Evolutionary conservation across 306 rosid genomes (phyloP).

Genomic region (Castanea sativa): DNA sequence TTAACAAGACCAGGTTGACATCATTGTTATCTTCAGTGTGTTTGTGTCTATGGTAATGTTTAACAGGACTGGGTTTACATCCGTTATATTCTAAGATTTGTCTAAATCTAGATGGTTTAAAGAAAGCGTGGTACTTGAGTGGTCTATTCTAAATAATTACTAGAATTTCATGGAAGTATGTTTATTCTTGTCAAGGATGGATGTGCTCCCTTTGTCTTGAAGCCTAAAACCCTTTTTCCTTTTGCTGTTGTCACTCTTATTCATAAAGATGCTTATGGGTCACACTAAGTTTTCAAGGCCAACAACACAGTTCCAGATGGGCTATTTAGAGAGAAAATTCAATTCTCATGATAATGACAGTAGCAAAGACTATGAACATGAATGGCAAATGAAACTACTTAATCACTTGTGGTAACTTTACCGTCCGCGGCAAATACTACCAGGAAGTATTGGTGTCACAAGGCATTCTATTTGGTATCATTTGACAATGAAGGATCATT

Average conservation of each 20-base stretch:
- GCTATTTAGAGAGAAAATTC: background rate
- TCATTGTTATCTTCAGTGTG: too few species aligned
- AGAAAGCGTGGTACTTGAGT: background rate
- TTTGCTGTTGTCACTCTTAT: background rate
- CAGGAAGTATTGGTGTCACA: too few species aligned
- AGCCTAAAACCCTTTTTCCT: conserved; percentile 18
- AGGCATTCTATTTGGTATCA: too few species aligned
- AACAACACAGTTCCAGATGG: background rate
- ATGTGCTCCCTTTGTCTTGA: conserved; percentile 18
- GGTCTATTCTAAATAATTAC: background rate
- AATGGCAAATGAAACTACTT: too few species aligned
- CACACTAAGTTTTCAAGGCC: conserved; percentile 6
- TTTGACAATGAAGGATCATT: too few species aligned
- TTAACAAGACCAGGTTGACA: background rate
- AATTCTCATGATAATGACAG: background rate
- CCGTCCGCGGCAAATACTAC: background rate
- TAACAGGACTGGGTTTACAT: background rate
- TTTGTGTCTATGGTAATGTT: background rate
- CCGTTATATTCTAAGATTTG: background rate
- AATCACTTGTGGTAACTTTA: background rate
- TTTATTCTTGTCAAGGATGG: background rate
- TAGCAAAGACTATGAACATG: too few species aligned
- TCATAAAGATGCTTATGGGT: conserved; percentile 25
- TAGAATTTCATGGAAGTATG: background rate
- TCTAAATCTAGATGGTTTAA: background rate